These are phyloP conservation scores for Hypoxylon sp. DNA, from an alignment of 2,329 filamentous ascomycete genomes.

Conservation along the genomic window DNA sequence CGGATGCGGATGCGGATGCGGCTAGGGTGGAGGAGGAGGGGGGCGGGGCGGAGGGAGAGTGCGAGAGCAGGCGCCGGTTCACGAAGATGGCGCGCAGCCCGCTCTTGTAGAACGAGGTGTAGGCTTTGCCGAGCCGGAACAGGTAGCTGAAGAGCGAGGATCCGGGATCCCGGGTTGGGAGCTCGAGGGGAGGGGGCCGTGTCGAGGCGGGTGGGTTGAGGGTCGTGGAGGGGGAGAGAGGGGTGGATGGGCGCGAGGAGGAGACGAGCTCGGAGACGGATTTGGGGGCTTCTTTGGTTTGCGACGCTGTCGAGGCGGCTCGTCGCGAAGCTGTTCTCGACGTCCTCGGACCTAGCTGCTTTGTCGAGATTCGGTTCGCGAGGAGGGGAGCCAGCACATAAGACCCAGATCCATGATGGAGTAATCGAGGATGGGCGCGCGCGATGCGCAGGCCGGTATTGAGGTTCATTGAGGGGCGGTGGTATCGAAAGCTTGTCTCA, in stretches of 20 bases:
- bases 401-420: conserved; percentile 13
- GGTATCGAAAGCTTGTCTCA: background rate
- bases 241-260: conserved; percentile 16
- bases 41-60: conserved; percentile 54
- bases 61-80: conserved; percentile 71
- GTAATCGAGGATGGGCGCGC: conserved; percentile 41
- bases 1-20: background rate
- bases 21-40: conserved; percentile 60
- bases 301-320: conserved; percentile 22
- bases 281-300: conserved; percentile 13
- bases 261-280: conserved; percentile 17
- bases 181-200: conserved; percentile 76
- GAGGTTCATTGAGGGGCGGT: conserved; percentile 38
- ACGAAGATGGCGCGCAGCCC: conserved; percentile 81
- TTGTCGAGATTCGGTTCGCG: conserved; percentile 1
- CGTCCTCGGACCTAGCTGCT: conserved; percentile 6
- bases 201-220: conserved; percentile 82
- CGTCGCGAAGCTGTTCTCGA: background rate
- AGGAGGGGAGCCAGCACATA: conserved; percentile 6
- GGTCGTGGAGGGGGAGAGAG: conserved; percentile 49
- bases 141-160: conserved; percentile 67
- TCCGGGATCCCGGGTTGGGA: conserved; percentile 69
- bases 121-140: conserved; percentile 78
- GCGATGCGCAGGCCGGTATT: conserved; percentile 47
- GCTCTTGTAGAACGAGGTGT: conserved; percentile 88